Evolutionary conservation across 345 rosid species (phyloP), one percentile per base, ranked within the genome.

Genomic region (Sisymbrium altissimum): DNA sequence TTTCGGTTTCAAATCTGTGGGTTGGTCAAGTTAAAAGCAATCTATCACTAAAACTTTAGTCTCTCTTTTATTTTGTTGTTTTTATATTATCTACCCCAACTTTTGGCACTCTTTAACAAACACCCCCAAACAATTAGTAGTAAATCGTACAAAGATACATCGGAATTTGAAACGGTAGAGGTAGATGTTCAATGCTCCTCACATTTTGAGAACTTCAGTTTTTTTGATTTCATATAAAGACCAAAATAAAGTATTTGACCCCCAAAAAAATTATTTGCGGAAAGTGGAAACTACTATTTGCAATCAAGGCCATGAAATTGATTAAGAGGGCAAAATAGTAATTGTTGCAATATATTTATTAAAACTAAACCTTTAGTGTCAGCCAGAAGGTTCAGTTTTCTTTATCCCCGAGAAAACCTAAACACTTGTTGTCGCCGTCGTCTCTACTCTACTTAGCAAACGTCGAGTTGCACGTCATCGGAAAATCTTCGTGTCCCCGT

Each of bases 101-200:
- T 14, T 72, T 63, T 53, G 45, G 70, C 64, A 40, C 18, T 72
- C 70, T 72, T 41, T 32, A 41, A 1, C 25, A 41, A 53, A 30
- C 29, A 53, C 41, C 70, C 63, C 54, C 19, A 52, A 62, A 72
- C 54, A 53, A 53, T 18, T 15, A 6, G 11, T 44, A 23, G 3
- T 27, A 27, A 29, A 18, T 33, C 2, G 35, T 49, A 9, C 5
- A 71, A 61, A 50, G 53, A 50, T 71, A 18, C 62, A 39, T 4
- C 39, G 9, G 38, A 10, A 14, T 62, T 62, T 18, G 76, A 29
- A 53, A 38, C 18, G 60, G 29, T 27, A 27, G 29, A 39, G 48
- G 74, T 70, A 46, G 74, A 61, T 71, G 41, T 25, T 2, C 62
- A 72, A 39, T 40, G 76, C 61, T 71, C 38, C n/a, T 25, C 61